Conservation (phyloP, 2,329 filamentous ascomycete species). For the Aspergillus pseudotamarii region DNA sequence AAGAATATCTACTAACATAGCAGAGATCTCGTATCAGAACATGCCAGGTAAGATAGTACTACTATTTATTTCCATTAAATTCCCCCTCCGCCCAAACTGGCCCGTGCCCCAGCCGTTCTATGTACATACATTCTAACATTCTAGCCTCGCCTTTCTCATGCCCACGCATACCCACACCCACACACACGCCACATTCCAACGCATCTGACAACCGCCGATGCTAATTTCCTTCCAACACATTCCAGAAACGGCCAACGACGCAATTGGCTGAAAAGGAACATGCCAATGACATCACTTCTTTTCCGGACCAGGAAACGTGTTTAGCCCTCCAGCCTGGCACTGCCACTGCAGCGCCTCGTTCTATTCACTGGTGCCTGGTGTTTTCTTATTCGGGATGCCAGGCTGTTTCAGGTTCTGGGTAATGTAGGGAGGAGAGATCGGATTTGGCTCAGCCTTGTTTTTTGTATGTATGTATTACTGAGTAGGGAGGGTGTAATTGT, state of each 20-base stretch:
- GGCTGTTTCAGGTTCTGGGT: neutral
- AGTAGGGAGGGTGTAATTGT: neutral
- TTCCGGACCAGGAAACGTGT: neutral
- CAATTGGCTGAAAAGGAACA: neutral
- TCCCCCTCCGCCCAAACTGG: no score
- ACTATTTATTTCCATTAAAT: no score
- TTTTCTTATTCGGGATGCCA: neutral
- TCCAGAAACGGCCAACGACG: neutral
- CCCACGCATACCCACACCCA: neutral
- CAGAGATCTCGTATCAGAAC: no score
- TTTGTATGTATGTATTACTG: no score
- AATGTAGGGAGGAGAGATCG: neutral
- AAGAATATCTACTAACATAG: no score
- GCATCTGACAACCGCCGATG: neutral
- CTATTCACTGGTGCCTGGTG: neutral
- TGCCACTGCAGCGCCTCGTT: slow-evolving; percentile 11
- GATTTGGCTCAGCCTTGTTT: neutral
- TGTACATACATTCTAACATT: no score
- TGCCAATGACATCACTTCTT: neutral
- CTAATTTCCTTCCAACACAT: neutral
- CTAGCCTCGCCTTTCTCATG: no score
- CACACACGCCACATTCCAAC: slow-evolving; percentile 9
- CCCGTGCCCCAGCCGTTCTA: no score
- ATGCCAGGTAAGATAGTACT: no score
- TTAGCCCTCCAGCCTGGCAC: neutral